phyloP scores from a whole-genome alignment of 164 flowering plant species.

The Cinnamomum micranthum region DNA sequence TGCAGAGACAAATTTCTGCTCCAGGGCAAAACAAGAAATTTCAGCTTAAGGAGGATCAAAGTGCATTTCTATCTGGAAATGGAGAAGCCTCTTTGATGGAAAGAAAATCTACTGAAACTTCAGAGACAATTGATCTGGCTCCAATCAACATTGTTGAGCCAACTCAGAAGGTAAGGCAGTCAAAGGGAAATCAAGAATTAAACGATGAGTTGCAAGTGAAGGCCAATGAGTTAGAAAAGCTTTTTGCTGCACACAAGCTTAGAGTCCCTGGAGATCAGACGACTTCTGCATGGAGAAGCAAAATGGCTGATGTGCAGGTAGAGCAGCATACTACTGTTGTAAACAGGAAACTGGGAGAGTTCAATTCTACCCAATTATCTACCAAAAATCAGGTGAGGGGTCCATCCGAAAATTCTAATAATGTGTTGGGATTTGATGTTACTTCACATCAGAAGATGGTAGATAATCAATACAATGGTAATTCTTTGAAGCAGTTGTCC shows the following conservation, averaged over 20 bases:
- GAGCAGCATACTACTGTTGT: conserved; percentile 32
- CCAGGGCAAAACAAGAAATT: conserved; percentile 41
- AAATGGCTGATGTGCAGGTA: conserved; percentile 35
- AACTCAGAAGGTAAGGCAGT: conserved; percentile 60
- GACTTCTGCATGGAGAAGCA: conserved; percentile 47
- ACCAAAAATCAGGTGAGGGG: conserved; percentile 21
- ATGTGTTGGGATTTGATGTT: conserved; percentile 26
- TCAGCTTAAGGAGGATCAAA: conserved; percentile 32
- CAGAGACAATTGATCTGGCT: conserved; percentile 26
- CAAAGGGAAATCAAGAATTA: conserved; percentile 81
- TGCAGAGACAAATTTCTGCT: conserved; percentile 41
- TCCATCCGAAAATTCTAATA: conserved; percentile 29
- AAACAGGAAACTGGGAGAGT: conserved; percentile 28
- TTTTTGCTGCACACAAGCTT: conserved; percentile 94
- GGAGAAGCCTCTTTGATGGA: conserved; percentile 21
- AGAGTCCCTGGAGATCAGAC: conserved; percentile 77
- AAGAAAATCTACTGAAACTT: conserved; percentile 26
- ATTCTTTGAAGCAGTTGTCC: conserved; percentile 31
- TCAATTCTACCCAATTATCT: conserved; percentile 28
- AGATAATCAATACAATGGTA: conserved; percentile 28
- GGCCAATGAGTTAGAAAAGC: conserved; percentile 94
- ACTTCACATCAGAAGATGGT: conserved; percentile 27
- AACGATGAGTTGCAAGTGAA: conserved; percentile 88
- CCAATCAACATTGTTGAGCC: conserved; percentile 35
- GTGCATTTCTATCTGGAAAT: conserved; percentile 20